Conservation (phyloP, 2,329 filamentous ascomycete genomes). For the Pseudopyrenochaeta lycopersici region DNA sequence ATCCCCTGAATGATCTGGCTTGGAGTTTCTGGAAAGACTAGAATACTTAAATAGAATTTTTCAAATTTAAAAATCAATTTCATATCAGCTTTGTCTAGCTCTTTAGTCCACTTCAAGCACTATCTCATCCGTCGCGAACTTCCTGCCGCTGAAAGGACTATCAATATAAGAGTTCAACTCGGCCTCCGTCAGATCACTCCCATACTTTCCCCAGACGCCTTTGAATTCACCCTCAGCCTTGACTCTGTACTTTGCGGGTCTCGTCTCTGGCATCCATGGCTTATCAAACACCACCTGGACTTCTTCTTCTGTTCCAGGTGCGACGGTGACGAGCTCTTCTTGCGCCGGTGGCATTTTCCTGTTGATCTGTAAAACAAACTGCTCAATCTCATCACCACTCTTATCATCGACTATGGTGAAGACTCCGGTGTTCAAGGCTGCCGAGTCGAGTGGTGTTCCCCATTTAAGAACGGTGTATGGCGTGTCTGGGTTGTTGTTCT, state of each 20-base stretch:
- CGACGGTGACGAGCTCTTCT: constrained; percentile 47
- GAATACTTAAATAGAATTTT: background rate
- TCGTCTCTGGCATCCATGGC: constrained; percentile 49
- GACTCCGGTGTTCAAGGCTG: constrained; percentile 49
- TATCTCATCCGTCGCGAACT: constrained; percentile 35
- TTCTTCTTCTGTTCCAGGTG: constrained; percentile 43
- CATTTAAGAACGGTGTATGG: constrained; percentile 51
- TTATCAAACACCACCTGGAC: constrained; percentile 48
- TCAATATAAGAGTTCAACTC: constrained; percentile 36
- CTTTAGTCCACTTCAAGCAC: constrained; percentile 28
- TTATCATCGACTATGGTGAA: constrained; percentile 43
- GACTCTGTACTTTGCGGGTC: constrained; percentile 49
- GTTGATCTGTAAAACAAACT: constrained; percentile 45
- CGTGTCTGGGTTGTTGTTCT: constrained; percentile 44
- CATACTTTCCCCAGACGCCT: constrained; percentile 46
- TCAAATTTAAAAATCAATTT: background rate
- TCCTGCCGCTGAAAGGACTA: constrained; percentile 34
- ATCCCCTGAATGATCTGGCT: background rate
- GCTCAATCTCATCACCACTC: constrained; percentile 38
- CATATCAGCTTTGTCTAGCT: too few relatives aligned
- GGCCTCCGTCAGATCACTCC: constrained; percentile 29
- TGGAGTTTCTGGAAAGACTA: background rate
- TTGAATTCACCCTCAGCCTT: constrained; percentile 44
- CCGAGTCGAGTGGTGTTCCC: constrained; percentile 52
- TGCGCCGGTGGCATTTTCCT: constrained; percentile 49